These are phyloP conservation scores for Wickerhamomyces bisporus DNA, from an alignment of 805 yeast genomes.

Conservation along the genomic window DNA sequence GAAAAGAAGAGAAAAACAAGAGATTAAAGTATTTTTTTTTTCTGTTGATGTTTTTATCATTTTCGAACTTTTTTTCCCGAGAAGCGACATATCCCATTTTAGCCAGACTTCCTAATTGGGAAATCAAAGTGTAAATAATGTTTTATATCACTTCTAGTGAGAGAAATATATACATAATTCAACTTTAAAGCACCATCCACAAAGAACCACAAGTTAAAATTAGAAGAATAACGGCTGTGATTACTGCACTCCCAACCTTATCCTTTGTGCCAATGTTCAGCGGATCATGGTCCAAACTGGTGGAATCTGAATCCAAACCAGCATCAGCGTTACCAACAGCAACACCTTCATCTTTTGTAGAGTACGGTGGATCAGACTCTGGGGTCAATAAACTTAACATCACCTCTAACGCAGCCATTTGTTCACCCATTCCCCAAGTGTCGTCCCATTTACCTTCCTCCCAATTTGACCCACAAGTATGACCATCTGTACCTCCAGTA, in stretches of 20 bases:
- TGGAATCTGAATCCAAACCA: constrained; percentile 37
- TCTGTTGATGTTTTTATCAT: too few species aligned
- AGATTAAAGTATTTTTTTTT: too few species aligned
- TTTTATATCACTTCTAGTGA: too few species aligned
- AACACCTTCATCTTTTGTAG: constrained; percentile 44
- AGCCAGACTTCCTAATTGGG: background rate
- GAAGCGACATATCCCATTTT: too few species aligned
- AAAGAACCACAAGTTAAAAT: constrained; percentile 56
- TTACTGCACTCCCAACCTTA: constrained; percentile 81
- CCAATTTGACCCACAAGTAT: constrained; percentile 76
- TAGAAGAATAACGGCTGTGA: constrained; percentile 68
- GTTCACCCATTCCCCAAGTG: constrained; percentile 69
- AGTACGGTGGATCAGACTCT: constrained; percentile 44
- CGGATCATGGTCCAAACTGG: constrained; percentile 29
- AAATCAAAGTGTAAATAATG: too few species aligned
- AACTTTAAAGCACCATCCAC: constrained; percentile 72
- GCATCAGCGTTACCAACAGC: constrained; percentile 49
- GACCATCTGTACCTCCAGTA: constrained; percentile 67
- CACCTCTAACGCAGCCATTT: constrained; percentile 64
- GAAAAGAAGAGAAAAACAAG: too few species aligned
- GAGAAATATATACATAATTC: too few species aligned
- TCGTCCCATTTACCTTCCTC: constrained; percentile 55
- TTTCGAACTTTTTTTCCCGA: too few species aligned
- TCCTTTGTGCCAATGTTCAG: constrained; percentile 53
- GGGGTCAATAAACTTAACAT: constrained; percentile 43